A percentile compares a stretch with the other conserved stretches of the same genome.
Evolutionary conservation across 2,329 filamentous ascomycete genomes (phyloP).

Genomic region (Aspergillus udagawae): DNA sequence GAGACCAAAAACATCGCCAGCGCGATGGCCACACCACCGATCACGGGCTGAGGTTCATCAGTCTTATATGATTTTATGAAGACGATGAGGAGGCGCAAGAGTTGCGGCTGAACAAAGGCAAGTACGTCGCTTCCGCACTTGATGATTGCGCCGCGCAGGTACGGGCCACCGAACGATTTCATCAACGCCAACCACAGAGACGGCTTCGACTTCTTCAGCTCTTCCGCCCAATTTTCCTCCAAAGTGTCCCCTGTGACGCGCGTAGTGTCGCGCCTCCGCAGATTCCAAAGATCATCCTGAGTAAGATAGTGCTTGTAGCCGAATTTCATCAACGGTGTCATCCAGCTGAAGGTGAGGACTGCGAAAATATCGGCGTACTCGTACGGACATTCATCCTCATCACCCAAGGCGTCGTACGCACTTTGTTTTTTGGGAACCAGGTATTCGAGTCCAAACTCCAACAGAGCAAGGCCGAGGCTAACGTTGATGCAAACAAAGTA

Average conservation of each 20-base stretch:
- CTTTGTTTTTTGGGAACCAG: slow-evolving; percentile 75
- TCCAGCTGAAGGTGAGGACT: slow-evolving; percentile 91
- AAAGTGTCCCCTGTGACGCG: slow-evolving; percentile 67
- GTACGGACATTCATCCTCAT: slow-evolving; percentile 64
- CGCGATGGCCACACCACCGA: slow-evolving; percentile 82
- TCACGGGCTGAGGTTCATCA: slow-evolving; percentile 66
- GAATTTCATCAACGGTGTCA: slow-evolving; percentile 96
- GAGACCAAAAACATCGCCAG: slow-evolving; percentile 89
- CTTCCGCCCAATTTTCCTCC: slow-evolving; percentile 68
- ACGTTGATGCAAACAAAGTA: slow-evolving; percentile 76
- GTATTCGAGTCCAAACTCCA: slow-evolving; percentile 79
- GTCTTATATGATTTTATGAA: slow-evolving; percentile 75
- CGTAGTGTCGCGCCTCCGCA: slow-evolving; percentile 76
- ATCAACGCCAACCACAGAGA: slow-evolving; percentile 85
- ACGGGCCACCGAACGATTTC: slow-evolving; percentile 79
- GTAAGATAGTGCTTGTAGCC: slow-evolving; percentile 90
- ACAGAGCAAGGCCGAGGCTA: slow-evolving; percentile 63
- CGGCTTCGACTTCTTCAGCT: slow-evolving; percentile 70
- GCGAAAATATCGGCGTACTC: slow-evolving; percentile 96
- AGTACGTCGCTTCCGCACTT: slow-evolving; percentile 84
- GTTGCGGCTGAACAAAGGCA: slow-evolving; percentile 85
- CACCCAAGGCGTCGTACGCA: slow-evolving; percentile 63
- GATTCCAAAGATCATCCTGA: slow-evolving; percentile 92
- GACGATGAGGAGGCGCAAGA: slow-evolving; percentile 75
- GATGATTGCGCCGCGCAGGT: slow-evolving; percentile 75